Conservation (phyloP, 495 filamentous ascomycete species). For the Aspergillus olivimuriae region DNA sequence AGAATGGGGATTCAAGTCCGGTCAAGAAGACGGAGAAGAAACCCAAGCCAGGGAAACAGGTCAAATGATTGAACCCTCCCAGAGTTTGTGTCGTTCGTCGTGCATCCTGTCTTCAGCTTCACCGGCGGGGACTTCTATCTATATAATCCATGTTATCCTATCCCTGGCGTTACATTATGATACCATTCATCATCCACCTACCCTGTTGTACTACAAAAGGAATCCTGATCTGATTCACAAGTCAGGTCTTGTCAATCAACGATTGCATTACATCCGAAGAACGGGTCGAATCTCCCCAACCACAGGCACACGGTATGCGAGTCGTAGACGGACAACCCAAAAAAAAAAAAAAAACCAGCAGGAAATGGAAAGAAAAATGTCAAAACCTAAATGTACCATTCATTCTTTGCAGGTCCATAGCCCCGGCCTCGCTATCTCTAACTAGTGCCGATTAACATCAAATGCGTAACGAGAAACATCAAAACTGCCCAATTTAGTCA, state of each 20-base stretch:
- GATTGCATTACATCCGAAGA: too few relatives aligned
- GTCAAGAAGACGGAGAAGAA: conserved; percentile 25
- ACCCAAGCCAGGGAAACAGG: conserved; percentile 19
- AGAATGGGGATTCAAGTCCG: conserved; percentile 20
- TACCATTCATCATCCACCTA: not conserved
- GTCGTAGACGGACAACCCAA: not conserved
- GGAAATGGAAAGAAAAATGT: not conserved
- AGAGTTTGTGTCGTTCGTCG: not conserved
- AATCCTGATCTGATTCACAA: too few relatives aligned
- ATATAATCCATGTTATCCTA: too few relatives aligned
- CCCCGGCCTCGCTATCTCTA: conserved; percentile 18
- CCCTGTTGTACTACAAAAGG: too few relatives aligned
- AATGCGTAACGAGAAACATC: conserved; percentile 7
- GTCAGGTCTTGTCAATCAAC: too few relatives aligned
- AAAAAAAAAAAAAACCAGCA: too few relatives aligned
- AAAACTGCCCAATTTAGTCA: conserved; percentile 39
- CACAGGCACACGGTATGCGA: not conserved
- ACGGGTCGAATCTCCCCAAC: too few relatives aligned
- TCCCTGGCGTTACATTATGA: too few relatives aligned
- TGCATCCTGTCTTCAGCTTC: not conserved
- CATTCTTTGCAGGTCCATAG: conserved; percentile 3
- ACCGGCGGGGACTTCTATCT: too few relatives aligned
- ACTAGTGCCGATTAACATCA: conserved; percentile 15
- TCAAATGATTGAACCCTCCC: conserved; percentile 10
- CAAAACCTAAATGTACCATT: conserved; percentile 6